These are phyloP conservation scores for Nyctanthes arbortristis DNA, from an alignment of 257 asterid species.

Conservation along the genomic window DNA sequence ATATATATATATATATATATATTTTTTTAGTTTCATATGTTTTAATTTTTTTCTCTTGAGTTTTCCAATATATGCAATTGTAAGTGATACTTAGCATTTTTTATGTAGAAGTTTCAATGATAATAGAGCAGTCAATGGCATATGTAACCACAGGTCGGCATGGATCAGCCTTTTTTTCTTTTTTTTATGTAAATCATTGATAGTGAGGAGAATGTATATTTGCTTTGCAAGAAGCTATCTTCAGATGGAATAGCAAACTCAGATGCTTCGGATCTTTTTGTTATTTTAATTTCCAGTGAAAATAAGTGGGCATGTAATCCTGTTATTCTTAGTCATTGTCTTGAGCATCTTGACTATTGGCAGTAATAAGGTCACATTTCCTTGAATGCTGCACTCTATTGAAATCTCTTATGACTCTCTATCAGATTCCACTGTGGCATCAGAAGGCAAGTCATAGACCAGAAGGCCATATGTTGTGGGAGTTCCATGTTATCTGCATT, in stretches of 20 bases:
- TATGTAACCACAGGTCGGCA: no score
- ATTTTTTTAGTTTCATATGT: no score
- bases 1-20: no score
- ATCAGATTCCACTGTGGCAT: conserved; percentile 88
- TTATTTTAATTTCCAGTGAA: conserved; percentile 74
- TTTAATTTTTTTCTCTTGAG: no score
- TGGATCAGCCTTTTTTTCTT: background rate
- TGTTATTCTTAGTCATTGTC: background rate
- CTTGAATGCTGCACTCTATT: background rate
- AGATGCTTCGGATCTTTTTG: conserved; percentile 72
- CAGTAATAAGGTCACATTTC: conserved; percentile 1
- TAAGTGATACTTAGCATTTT: no score
- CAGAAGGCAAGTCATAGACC: conserved; percentile 96
- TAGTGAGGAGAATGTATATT: conserved; percentile 86
- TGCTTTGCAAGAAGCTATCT: conserved; percentile 71
- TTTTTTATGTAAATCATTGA: conserved; percentile 11
- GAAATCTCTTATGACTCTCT: conserved; percentile 7
- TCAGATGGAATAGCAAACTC: conserved; percentile 60
- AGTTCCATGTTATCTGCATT: conserved; percentile 84
- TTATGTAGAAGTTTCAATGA: no score
- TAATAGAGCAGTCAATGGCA: no score
- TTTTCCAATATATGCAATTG: no score
- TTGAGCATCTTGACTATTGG: background rate
- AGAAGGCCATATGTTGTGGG: conserved; percentile 93
- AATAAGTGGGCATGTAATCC: conserved; percentile 64